Conservation (phyloP, 345 rosid genomes). For the Eucalyptus marginata region DNA sequence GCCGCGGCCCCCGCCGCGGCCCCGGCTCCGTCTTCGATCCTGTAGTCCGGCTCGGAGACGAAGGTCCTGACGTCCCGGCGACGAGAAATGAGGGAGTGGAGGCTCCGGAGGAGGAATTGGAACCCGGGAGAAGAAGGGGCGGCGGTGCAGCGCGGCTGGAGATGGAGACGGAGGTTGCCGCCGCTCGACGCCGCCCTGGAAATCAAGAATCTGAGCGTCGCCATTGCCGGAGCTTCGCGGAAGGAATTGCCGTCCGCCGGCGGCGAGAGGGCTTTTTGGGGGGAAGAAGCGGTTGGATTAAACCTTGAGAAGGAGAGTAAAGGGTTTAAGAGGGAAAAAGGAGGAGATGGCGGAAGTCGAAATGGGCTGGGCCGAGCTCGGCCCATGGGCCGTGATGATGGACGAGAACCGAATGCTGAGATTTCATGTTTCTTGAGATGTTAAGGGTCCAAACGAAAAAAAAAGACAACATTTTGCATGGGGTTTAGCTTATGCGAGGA, state of each 20-base stretch:
- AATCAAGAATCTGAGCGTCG: background rate
- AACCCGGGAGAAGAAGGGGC: background rate
- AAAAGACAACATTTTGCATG: background rate
- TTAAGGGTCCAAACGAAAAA: background rate
- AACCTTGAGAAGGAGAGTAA: background rate
- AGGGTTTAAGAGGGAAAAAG: background rate
- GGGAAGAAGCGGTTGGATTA: background rate
- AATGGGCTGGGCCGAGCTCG: background rate
- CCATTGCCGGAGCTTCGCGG: background rate
- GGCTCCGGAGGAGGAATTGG: background rate
- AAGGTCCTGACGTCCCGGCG: constrained; percentile 1
- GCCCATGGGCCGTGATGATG: background rate
- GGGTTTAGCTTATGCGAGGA: background rate
- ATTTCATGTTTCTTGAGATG: background rate
- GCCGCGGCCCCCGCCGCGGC: constrained; percentile 1
- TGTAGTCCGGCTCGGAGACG: constrained; percentile 2
- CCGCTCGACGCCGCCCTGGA: background rate
- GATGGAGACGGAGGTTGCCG: background rate
- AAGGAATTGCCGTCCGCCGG: background rate
- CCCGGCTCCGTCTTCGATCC: background rate
- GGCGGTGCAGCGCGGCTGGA: background rate
- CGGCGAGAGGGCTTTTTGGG: background rate
- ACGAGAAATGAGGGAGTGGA: background rate
- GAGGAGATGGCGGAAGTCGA: background rate
- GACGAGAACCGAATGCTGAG: background rate